Evolutionary conservation across 164 flowering plant species (phyloP).

Genomic region (Aristolochia contorta): DNA sequence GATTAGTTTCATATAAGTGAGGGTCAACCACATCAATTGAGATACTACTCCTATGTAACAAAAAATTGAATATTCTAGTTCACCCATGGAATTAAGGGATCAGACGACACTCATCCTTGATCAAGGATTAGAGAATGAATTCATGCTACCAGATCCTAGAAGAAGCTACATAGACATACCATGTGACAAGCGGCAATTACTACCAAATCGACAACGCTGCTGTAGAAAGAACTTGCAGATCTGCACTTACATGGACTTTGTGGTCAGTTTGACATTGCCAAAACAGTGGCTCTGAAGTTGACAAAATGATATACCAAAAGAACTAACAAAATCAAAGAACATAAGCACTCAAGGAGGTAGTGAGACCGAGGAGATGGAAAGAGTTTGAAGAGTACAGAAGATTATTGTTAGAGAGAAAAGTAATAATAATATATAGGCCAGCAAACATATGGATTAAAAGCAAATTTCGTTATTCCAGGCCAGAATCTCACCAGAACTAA

Average conservation of each 20-base stretch:
- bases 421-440: neutral
- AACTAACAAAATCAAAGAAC: neutral
- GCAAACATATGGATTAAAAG: neutral
- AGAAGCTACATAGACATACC: constrained; percentile 53
- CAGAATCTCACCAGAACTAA: no score
- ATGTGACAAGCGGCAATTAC: constrained; percentile 91
- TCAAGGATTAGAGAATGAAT: constrained; percentile 1
- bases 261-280: constrained; percentile 34
- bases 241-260: constrained; percentile 63
- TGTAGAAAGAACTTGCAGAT: constrained; percentile 98
- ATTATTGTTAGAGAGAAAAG: no score
- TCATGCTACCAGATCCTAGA: constrained; percentile 1
- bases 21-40: no score
- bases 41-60: no score
- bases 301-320: neutral
- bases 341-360: neutral
- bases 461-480: no score
- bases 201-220: constrained; percentile 94
- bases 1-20: no score
- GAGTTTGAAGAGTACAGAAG: no score
- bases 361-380: no score
- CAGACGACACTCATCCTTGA: no score
- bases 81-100: no score
- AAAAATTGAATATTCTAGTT: no score
- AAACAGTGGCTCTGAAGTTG: constrained; percentile 11